phyloP scores from a whole-genome alignment of 2,329 filamentous ascomycete species.

The Huntiella omanensis region DNA sequence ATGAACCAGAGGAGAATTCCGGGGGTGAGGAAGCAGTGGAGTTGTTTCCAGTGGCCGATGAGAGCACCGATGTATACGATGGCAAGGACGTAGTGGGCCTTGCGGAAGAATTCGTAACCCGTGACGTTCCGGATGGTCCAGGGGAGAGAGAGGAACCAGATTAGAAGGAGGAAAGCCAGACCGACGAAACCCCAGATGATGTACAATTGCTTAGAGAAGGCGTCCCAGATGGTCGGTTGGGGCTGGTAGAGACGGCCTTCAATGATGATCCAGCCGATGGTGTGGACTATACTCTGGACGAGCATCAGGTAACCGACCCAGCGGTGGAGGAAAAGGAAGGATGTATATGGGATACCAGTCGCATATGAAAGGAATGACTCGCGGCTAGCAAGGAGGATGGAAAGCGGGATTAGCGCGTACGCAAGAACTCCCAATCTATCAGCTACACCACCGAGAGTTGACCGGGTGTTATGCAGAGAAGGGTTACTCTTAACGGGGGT shows the following conservation, averaged over 20 bases:
- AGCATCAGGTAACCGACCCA: constrained; percentile 61
- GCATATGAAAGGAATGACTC: constrained; percentile 52
- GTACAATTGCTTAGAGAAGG: constrained; percentile 45
- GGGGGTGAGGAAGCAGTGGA: constrained; percentile 51
- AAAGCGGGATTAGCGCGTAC: constrained; percentile 55
- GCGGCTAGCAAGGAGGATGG: constrained; percentile 45
- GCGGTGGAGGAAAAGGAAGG: constrained; percentile 60
- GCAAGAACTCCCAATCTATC: constrained; percentile 53
- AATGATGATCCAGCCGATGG: constrained; percentile 50
- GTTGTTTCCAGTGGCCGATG: constrained; percentile 53
- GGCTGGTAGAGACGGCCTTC: constrained; percentile 51
- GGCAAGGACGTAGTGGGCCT: constrained; percentile 53
- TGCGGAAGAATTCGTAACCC: constrained; percentile 63
- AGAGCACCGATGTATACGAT: constrained; percentile 58
- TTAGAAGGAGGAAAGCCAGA: constrained; percentile 40
- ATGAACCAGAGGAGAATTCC: constrained; percentile 45
- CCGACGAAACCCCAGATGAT: constrained; percentile 58
- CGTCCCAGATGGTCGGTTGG: constrained; percentile 38
- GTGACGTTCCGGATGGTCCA: constrained; percentile 39
- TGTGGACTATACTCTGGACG: constrained; percentile 47
- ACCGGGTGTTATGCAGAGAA: constrained; percentile 42
- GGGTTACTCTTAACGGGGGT: constrained; percentile 43
- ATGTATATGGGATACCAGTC: constrained; percentile 57
- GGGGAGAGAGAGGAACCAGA: constrained; percentile 39
- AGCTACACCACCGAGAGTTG: constrained; percentile 45